Evolutionary conservation across 176 grass and related monocot species (phyloP).

Genomic region (Avena eriantha): DNA sequence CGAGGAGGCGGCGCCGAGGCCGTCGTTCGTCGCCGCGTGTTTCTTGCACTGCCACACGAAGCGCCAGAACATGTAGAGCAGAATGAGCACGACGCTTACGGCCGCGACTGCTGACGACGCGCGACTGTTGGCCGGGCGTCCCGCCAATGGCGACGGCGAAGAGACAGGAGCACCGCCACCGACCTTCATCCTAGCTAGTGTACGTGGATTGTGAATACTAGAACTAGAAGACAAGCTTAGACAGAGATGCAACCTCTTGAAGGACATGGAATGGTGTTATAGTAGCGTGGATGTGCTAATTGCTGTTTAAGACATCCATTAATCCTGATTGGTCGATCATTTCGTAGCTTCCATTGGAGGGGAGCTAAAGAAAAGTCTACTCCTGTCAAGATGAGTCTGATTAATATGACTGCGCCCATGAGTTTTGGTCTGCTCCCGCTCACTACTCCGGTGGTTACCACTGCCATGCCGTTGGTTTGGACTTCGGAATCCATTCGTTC

Average conservation of each 20-base stretch:
- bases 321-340: background rate
- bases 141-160: background rate
- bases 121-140: background rate
- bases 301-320: background rate
- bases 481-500: background rate
- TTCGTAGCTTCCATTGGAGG: background rate
- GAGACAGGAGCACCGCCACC: background rate
- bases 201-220: no score
- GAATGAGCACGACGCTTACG: constrained; percentile 34
- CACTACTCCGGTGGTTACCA: background rate
- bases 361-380: background rate
- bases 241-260: background rate
- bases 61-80: constrained; percentile 38
- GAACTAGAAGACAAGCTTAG: constrained; percentile 3
- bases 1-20: background rate
- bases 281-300: no score
- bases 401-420: background rate
- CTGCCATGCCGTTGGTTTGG: background rate
- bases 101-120: constrained; percentile 25
- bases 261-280: background rate
- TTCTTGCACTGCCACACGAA: constrained; percentile 45
- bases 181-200: no score
- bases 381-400: background rate
- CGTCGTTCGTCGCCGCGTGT: background rate
- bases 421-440: background rate